Percentiles rank a stretch among this genome's conserved stretches.
Conservation (phyloP, 2,329 filamentous ascomycete genomes). For the Colletotrichum lentis region DNA sequence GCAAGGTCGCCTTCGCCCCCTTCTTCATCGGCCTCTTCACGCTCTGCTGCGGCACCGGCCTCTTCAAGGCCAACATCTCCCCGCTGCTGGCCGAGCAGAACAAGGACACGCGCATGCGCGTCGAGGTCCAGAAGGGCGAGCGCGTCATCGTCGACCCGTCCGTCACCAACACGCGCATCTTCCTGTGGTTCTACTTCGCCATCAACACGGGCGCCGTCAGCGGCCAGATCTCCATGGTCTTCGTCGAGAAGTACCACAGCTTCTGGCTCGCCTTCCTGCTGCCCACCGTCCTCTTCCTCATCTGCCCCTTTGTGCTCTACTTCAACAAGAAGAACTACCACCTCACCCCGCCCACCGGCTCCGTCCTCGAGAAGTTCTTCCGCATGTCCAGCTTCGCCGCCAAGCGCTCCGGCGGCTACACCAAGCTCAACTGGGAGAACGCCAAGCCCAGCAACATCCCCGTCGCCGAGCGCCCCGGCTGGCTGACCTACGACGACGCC, state of each 20-base stretch:
- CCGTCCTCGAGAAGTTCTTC: conserved; percentile 73
- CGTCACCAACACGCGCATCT: conserved; percentile 73
- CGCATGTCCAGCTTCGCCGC: conserved; percentile 67
- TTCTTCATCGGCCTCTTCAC: conserved; percentile 72
- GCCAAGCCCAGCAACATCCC: conserved; percentile 73
- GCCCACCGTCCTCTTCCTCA: conserved; percentile 70
- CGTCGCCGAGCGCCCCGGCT: conserved; percentile 64
- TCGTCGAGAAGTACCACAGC: conserved; percentile 77
- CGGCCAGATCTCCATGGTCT: conserved; percentile 72
- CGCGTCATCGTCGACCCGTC: conserved; percentile 76
- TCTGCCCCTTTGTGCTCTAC: conserved; percentile 68
- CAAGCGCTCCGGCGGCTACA: conserved; percentile 69
- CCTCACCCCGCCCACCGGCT: conserved; percentile 73
- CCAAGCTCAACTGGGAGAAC: conserved; percentile 72
- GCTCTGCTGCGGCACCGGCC: conserved; percentile 72
- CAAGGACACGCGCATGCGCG: conserved; percentile 63
- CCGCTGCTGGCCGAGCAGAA: conserved; percentile 77
- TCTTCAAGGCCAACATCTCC: conserved; percentile 83
- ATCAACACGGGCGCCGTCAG: conserved; percentile 72
- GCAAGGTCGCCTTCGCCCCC: conserved; percentile 66
- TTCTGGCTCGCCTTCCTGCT: conserved; percentile 78
- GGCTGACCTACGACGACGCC: conserved; percentile 85
- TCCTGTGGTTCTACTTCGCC: conserved; percentile 66
- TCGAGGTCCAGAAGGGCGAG: conserved; percentile 66
- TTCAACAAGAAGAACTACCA: conserved; percentile 69